Percentiles rank a stretch among this genome's conserved stretches.
Conservation (phyloP, 768 basidiomycete species). For the Leucocoprinus leucothites region DNA sequence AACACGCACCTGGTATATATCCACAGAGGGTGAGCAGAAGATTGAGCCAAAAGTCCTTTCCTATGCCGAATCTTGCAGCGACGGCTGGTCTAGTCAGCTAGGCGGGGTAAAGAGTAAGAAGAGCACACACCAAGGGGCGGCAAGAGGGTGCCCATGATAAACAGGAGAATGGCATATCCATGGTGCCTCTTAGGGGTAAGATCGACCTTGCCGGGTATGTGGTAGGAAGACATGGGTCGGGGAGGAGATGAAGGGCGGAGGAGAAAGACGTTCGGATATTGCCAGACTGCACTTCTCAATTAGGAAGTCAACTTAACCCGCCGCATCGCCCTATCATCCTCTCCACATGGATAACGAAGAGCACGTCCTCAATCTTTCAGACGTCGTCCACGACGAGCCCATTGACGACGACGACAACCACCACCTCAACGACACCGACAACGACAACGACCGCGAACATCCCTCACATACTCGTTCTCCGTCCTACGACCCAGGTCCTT, state of each 20-base stretch:
- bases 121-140: not conserved
- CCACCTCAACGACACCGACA: constrained; percentile 23
- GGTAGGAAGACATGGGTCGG: constrained; percentile 29
- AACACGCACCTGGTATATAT: constrained; percentile 77
- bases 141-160: constrained; percentile 85
- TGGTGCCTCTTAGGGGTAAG: constrained; percentile 72
- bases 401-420: constrained; percentile 54
- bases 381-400: constrained; percentile 81
- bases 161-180: constrained; percentile 77
- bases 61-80: constrained; percentile 89
- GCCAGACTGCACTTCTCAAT: constrained; percentile 10
- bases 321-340: constrained; percentile 11
- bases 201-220: constrained; percentile 47
- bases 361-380: constrained; percentile 71
- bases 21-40: constrained; percentile 84
- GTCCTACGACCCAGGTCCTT: constrained; percentile 29
- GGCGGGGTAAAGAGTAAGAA: constrained; percentile 8
- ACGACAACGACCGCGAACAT: constrained; percentile 26
- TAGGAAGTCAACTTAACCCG: constrained; percentile 11
- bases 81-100: constrained; percentile 56
- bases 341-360: constrained; percentile 52
- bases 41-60: constrained; percentile 90
- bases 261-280: not conserved
- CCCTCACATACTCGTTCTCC: constrained; percentile 20
- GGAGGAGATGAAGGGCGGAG: no score